Conservation (phyloP, 2,329 filamentous ascomycete genomes). For the Blumeriella jaapii region DNA sequence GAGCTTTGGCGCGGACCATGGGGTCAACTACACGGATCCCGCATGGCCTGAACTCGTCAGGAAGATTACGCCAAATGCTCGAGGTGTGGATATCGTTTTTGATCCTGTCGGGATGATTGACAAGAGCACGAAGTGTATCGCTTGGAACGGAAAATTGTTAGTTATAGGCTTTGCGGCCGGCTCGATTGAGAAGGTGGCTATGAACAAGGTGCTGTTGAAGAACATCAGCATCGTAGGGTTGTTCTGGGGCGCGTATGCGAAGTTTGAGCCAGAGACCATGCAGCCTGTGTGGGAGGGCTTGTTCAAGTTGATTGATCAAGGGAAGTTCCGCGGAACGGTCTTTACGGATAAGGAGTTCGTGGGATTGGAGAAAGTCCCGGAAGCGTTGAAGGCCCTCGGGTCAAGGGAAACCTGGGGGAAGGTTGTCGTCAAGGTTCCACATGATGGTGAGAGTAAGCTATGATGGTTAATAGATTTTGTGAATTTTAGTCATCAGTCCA, state of each 20-base stretch:
- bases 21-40: slow-evolving; percentile 60
- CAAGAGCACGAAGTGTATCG: slow-evolving; percentile 76
- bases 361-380: slow-evolving; percentile 67
- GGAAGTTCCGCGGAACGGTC: slow-evolving; percentile 71
- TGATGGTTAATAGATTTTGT: slow-evolving; percentile 22
- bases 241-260: slow-evolving; percentile 81
- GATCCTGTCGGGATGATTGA: slow-evolving; percentile 90
- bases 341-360: slow-evolving; percentile 75
- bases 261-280: slow-evolving; percentile 59
- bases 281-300: slow-evolving; percentile 71
- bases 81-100: slow-evolving; percentile 79
- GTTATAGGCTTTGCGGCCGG: slow-evolving; percentile 85
- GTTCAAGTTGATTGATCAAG: slow-evolving; percentile 62
- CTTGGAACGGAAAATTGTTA: slow-evolving; percentile 83
- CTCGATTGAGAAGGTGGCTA: slow-evolving; percentile 78
- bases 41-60: slow-evolving; percentile 60
- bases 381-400: slow-evolving; percentile 66
- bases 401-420: slow-evolving; percentile 87
- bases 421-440: slow-evolving; percentile 78
- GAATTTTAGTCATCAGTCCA: too few species aligned
- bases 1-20: slow-evolving; percentile 74
- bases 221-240: slow-evolving; percentile 84
- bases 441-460: slow-evolving; percentile 48
- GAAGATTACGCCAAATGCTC: slow-evolving; percentile 59
- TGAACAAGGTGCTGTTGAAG: slow-evolving; percentile 88